A percentile compares a stretch with the other conserved stretches of the same genome.
Evolutionary conservation across 2,329 filamentous ascomycete species (phyloP).

Genomic region (Claviceps cyperi): DNA sequence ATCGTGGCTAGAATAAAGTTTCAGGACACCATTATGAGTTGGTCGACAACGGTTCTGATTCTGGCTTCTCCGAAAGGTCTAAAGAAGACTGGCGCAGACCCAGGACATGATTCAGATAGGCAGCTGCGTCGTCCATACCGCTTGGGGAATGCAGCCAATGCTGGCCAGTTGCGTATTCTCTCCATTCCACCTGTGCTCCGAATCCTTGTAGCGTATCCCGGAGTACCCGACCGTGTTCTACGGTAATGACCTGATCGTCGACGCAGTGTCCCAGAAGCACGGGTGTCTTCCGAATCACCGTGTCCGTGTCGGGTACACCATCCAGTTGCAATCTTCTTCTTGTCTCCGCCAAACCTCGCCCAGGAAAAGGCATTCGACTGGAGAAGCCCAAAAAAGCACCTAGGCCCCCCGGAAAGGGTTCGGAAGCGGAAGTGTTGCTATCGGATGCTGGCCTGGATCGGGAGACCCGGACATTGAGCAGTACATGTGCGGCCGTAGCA

Average conservation of each 20-base stretch:
- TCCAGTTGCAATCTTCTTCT: constrained; percentile 18
- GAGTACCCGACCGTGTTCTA: constrained; percentile 22
- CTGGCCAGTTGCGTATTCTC: constrained; percentile 26
- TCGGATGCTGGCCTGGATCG: constrained; percentile 5
- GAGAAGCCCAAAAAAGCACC: constrained; percentile 25
- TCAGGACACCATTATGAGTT: background rate
- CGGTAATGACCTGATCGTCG: constrained; percentile 27
- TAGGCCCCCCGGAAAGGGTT: constrained; percentile 4
- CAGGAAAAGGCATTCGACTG: constrained; percentile 22
- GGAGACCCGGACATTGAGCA: constrained; percentile 20
- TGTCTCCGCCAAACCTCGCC: constrained; percentile 16
- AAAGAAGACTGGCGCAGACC: background rate
- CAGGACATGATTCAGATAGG: constrained; percentile 15
- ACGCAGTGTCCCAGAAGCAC: constrained; percentile 30
- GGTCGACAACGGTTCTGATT: background rate
- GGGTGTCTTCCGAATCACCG: constrained; percentile 26
- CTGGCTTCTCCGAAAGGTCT: background rate
- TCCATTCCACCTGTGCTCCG: constrained; percentile 25
- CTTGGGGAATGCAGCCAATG: constrained; percentile 30
- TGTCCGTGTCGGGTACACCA: constrained; percentile 11
- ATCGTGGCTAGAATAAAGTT: background rate
- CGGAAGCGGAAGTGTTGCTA: background rate
- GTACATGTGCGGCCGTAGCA: constrained; percentile 23
- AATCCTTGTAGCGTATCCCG: constrained; percentile 21
- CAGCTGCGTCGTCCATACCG: constrained; percentile 27